Base-by-base conservation (phyloP, 1,284 basidiomycete genomes). In the Cutaneotrichosporon cavernicola region DNA sequence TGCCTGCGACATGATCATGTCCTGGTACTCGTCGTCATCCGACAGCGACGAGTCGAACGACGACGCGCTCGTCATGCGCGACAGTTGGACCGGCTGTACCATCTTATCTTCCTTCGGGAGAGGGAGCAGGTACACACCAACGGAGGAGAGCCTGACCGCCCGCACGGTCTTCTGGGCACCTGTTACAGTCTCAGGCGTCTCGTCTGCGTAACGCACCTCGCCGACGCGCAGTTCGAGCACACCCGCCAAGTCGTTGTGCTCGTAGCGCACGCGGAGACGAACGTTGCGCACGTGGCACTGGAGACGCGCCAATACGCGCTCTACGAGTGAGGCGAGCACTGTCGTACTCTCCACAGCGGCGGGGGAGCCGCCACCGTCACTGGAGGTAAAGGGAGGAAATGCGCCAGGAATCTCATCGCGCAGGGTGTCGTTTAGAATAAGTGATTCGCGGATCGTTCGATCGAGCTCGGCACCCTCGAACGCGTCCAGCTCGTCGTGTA, bases 261-360 rank as follows among this genome's bases (percentile, higher is more conserved):
- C 69, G 53, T 74, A 67, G 11, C 68, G 65, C 2, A 80, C 61
- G n/a, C 75, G 64, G 47, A 95, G 81, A 65, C 81, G 85, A 40
- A 89, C 85, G 70, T 91, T 87, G 30, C 82, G 76, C 31, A 90
- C 89, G 69, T 88, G 87, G 72, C 92, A 89, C 68, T 90, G 86
- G 70, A 97, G 89, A 65, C 90, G 85, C 10, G 91, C 86, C 14
- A 97, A 84, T 4, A 97, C 82, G 14, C 88, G 85, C 76, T 96
- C 92, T 56, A 95, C 88, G 51, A 96, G 83, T 36, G 87, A 86
- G 21, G 93, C 89, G 73, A 97, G 89, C 55, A 96, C 82, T 1
- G 91, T 92, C 21, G 93, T 88, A 36, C 82, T 82, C 66, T 82
- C 79, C 26, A 78, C 71, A 1, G 40, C 58, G 22, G 26, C 14